A percentile compares a stretch with the other conserved stretches of the same genome.
Conservation (phyloP, 116 monocot genomes). For the Phalaenopsis hybrid region DNA sequence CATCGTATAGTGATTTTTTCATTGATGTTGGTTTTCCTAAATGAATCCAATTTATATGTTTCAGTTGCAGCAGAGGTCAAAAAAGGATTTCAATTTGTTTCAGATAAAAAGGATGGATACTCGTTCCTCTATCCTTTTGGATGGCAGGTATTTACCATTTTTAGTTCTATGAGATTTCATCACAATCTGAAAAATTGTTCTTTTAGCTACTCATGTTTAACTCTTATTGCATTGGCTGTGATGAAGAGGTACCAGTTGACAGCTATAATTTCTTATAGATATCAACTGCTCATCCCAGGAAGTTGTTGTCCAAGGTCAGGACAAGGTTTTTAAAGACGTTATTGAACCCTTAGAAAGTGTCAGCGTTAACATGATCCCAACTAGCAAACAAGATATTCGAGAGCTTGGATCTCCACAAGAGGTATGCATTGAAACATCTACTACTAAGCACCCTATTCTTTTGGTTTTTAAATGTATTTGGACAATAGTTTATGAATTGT, state of each 20-base stretch:
- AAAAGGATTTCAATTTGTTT: slow-evolving; percentile 79
- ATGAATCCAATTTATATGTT: slow-evolving; percentile 38
- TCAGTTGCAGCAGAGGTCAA: slow-evolving; percentile 85
- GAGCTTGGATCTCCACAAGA: slow-evolving; percentile 84
- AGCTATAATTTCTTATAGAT: slow-evolving; percentile 16
- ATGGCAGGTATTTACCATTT: slow-evolving; percentile 57
- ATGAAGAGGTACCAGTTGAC: slow-evolving; percentile 13
- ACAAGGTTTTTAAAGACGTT: slow-evolving; percentile 97
- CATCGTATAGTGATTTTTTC: slow-evolving; percentile 9
- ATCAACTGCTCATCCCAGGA: slow-evolving; percentile 47
- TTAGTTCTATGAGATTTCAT: background rate
- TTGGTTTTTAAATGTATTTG: background rate
- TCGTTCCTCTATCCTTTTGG: slow-evolving; percentile 88
- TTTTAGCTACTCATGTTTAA: background rate
- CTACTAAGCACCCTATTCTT: background rate
- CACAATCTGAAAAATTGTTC: background rate
- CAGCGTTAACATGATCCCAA: slow-evolving; percentile 68
- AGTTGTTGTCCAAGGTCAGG: slow-evolving; percentile 79
- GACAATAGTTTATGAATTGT: background rate
- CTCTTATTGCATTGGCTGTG: background rate
- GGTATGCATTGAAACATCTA: slow-evolving; percentile 27
- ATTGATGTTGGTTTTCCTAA: slow-evolving; percentile 29
- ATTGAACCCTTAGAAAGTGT: slow-evolving; percentile 96
- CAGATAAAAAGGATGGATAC: slow-evolving; percentile 83
- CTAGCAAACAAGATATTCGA: slow-evolving; percentile 63